These are phyloP conservation scores for Suhomyces sp. DNA, from an alignment of 805 yeast species.

Conservation along the genomic window DNA sequence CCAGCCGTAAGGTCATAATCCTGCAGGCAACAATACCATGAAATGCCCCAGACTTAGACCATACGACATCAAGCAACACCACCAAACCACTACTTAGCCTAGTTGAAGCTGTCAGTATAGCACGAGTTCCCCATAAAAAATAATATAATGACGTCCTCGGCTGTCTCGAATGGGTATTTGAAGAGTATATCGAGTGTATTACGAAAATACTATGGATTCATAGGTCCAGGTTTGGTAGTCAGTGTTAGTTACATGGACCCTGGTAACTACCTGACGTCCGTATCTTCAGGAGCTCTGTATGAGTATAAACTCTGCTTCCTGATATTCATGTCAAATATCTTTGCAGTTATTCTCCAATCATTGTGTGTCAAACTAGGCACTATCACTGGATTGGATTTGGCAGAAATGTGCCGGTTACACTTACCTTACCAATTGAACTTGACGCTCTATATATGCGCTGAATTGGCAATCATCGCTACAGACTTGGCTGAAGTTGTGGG, in stretches of 20 bases:
- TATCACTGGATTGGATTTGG: constrained; percentile 84
- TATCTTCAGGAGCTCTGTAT: constrained; percentile 81
- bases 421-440: constrained; percentile 68
- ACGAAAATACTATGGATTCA: constrained; percentile 60
- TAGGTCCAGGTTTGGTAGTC: constrained; percentile 88
- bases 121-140: too few species aligned
- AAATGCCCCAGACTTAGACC: too few species aligned
- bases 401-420: constrained; percentile 76
- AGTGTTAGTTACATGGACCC: constrained; percentile 93
- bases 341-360: constrained; percentile 81
- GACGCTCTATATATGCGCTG: constrained; percentile 68
- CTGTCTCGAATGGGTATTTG: constrained; percentile 1
- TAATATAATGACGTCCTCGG: too few species aligned
- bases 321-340: constrained; percentile 71
- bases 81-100: too few species aligned
- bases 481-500: constrained; percentile 95
- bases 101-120: too few species aligned
- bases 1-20: too few species aligned
- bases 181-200: constrained; percentile 19
- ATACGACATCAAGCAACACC: too few species aligned
- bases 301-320: constrained; percentile 72
- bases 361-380: constrained; percentile 84
- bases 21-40: too few species aligned
- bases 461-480: constrained; percentile 85
- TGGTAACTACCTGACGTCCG: constrained; percentile 89